Percentiles rank a stretch among this genome's conserved stretches.
Conservation (phyloP, 106 monocot genomes). For the Iris macrosiphon region DNA sequence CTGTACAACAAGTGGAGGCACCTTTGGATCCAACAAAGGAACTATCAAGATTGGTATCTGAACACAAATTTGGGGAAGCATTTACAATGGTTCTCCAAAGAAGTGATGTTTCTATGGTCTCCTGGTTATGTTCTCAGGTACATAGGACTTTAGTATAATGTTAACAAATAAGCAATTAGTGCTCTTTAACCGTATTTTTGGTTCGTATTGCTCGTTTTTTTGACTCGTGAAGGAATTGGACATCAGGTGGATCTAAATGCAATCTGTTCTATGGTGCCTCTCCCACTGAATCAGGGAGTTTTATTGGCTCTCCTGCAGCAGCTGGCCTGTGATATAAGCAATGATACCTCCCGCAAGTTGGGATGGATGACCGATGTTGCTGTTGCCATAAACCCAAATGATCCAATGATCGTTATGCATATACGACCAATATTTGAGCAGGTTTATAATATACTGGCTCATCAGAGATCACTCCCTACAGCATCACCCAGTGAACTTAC, state of each 20-base stretch:
- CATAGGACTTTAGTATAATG: too few relatives aligned
- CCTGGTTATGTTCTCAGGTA: constrained; percentile 96
- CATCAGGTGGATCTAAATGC: constrained; percentile 52
- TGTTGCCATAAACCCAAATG: constrained; percentile 49
- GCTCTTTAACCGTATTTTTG: too few relatives aligned
- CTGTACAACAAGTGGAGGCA: constrained; percentile 54
- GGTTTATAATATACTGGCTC: constrained; percentile 44
- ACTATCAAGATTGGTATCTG: constrained; percentile 63
- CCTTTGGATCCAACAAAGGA: constrained; percentile 80
- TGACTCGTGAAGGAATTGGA: background rate
- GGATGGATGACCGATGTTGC: constrained; percentile 67
- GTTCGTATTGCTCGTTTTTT: too few relatives aligned
- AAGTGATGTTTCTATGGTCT: constrained; percentile 86
- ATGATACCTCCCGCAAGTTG: constrained; percentile 47
- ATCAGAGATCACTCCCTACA: constrained; percentile 43
- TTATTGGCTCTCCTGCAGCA: constrained; percentile 66
- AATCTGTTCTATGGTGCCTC: constrained; percentile 38
- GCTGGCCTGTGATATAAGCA: constrained; percentile 54
- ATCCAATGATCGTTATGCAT: constrained; percentile 48
- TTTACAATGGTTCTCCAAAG: constrained; percentile 88
- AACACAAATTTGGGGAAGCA: constrained; percentile 84
- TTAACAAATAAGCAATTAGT: too few relatives aligned
- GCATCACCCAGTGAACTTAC: constrained; percentile 24
- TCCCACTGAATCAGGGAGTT: constrained; percentile 64
- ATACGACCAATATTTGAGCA: constrained; percentile 67